Conservation (phyloP, 257 asterid genomes). For the Capsicum chinense region DNA sequence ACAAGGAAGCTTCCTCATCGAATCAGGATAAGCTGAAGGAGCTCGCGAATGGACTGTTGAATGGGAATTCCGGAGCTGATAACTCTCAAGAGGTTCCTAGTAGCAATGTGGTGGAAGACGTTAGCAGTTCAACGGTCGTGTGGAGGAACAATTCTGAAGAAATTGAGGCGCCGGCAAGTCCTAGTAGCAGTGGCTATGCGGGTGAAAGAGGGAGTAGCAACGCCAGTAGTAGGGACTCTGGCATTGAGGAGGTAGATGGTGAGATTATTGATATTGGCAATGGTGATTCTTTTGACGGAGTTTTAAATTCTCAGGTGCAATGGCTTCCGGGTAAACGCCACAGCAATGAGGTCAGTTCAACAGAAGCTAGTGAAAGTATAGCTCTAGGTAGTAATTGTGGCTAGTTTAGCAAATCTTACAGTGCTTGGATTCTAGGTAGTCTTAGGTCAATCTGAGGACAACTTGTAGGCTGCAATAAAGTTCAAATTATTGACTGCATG, state of each 20-base stretch:
- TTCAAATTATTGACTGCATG: background rate
- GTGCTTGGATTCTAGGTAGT: background rate
- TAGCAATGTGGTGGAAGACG: conserved; percentile 38
- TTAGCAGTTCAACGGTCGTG: conserved; percentile 48
- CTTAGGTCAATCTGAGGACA: background rate
- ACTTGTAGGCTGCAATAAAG: background rate
- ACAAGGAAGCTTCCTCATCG: background rate
- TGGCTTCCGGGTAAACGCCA: conserved; percentile 88
- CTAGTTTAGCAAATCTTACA: background rate
- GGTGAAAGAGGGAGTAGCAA: conserved; percentile 94
- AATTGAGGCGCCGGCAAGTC: conserved; percentile 66
- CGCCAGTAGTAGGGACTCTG: conserved; percentile 49
- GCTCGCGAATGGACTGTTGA: conserved; percentile 42
- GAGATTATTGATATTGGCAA: conserved; percentile 56
- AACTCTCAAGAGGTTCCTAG: conserved; percentile 28
- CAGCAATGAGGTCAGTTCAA: conserved; percentile 67
- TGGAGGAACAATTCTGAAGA: conserved; percentile 64
- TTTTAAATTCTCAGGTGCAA: conserved; percentile 47
- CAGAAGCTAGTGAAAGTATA: background rate
- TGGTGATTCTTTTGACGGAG: conserved; percentile 42
- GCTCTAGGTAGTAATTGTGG: background rate
- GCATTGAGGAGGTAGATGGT: conserved; percentile 49
- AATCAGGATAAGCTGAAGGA: conserved; percentile 42
- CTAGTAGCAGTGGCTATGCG: conserved; percentile 95
- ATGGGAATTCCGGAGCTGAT: conserved; percentile 39